Base-by-base conservation (phyloP, 768 basidiomycete genomes). In the Lactarius quietus region DNA sequence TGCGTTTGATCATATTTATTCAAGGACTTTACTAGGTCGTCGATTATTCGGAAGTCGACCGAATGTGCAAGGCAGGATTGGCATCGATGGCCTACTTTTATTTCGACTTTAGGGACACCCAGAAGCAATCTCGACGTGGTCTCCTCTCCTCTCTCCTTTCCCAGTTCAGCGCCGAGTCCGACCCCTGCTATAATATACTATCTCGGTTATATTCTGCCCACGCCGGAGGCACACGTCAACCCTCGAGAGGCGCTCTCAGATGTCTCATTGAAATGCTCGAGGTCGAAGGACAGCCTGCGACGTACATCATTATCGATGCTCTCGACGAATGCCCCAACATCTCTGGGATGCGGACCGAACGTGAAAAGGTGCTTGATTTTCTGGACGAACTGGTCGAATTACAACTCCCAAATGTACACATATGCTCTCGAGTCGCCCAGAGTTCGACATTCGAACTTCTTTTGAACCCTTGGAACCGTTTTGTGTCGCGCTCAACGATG, bases 21-120 rank as follows among this genome's bases (percentile, higher is more conserved):
- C 5, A 7, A 10, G 17, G n/a, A 12, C 23, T 20, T 26, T 12
- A 14, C 26, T 6, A 53, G 62, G 15, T 62, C 62, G 6, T 3
- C 62, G 0, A 36, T 64, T 20, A 54, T 64, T 23, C n/a, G 41
- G 38, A 39, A n/a, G 38, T 59, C 18, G 38, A 38, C 23, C 6
- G 20, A 14, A 35, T 64, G 57, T 17, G 28, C 31, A 41, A 33
- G 15, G 36, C 38, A 0, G 63, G 63, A 26, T 17, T 26, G 1
- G 63, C 57, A 3, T 53, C 10, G 8, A 48, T 64, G 8, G 63
- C 52, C 1, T 64, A 52, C 39, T 59, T 64, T 17, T 64, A 39
- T 38, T 64, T 45, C 14, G 63, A 59, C 20, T 64, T 59, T 38
- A 52, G 57, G 29, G 57, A 59, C 6, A 38, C 48, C 3, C 3